Percentiles rank a stretch among this genome's conserved stretches.
These are phyloP conservation scores for Petunia hybrid DNA, from an alignment of 305 asterid species.

Conservation along the genomic window DNA sequence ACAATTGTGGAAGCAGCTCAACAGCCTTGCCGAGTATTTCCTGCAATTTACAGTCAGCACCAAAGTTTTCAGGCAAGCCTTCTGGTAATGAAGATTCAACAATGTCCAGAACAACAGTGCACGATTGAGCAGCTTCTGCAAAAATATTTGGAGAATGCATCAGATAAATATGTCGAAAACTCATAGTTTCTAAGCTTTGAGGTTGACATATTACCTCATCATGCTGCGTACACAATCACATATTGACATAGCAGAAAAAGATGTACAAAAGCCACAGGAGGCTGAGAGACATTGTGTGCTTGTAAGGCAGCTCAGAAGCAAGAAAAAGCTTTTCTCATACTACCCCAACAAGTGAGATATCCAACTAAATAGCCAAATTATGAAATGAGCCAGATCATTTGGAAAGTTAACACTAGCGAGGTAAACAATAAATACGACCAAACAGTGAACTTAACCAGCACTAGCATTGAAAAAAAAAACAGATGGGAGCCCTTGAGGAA, in stretches of 20 bases:
- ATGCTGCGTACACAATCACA: not conserved
- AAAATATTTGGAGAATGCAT: conserved; percentile 48
- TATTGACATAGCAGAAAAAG: not conserved
- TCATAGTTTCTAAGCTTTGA: conserved; percentile 5
- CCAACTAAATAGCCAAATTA: not conserved
- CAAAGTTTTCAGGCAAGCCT: conserved; percentile 89
- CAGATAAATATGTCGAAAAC: conserved; percentile 36
- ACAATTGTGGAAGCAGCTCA: conserved; percentile 84
- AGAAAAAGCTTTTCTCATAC: conserved; percentile 2
- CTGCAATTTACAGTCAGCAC: conserved; percentile 87
- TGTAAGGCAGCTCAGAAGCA: conserved; percentile 11
- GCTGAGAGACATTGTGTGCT: not conserved
- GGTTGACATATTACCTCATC: conserved; percentile 16
- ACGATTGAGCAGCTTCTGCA: conserved; percentile 99
- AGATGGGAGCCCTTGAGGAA: not conserved
- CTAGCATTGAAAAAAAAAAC: conserved; percentile 15
- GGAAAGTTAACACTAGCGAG: not conserved
- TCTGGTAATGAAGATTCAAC: conserved; percentile 92
- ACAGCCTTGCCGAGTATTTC: conserved; percentile 82
- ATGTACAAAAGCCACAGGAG: not conserved
- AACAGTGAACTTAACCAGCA: conserved; percentile 11
- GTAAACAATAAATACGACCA: not conserved
- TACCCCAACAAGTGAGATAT: not conserved
- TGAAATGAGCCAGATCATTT: conserved; percentile 1
- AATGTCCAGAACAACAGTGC: conserved; percentile 90